phyloP scores from a whole-genome alignment of 1,139 yeast species.

The Meyerozyma guilliermondii region DNA sequence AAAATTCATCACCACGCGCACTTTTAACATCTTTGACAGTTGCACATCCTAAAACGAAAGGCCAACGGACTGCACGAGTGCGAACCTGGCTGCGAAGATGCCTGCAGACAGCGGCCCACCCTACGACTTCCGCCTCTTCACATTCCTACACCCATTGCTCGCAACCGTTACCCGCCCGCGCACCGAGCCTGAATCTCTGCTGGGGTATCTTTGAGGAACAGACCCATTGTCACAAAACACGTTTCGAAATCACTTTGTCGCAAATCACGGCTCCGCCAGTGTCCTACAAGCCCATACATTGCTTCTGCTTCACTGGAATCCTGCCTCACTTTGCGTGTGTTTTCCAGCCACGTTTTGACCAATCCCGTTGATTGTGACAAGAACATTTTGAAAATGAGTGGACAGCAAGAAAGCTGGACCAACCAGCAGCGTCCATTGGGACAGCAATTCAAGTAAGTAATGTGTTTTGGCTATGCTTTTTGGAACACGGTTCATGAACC shows the following conservation, averaged over 20 bases:
- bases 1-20: too few relatives aligned
- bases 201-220: background rate
- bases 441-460: constrained; percentile 44
- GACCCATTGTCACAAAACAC: background rate
- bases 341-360: background rate
- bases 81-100: too few relatives aligned
- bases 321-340: background rate
- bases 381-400: constrained; percentile 23
- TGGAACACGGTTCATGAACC: background rate
- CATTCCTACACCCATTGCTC: background rate
- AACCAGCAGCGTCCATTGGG: constrained; percentile 42
- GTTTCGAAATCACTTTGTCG: background rate
- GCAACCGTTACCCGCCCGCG: constrained; percentile 1
- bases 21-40: too few relatives aligned
- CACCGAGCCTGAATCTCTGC: background rate
- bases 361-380: background rate
- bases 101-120: too few relatives aligned
- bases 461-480: background rate
- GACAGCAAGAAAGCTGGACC: constrained; percentile 43
- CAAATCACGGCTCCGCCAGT: background rate
- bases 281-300: background rate
- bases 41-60: too few relatives aligned
- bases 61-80: too few relatives aligned
- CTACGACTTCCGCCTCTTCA: too few relatives aligned
- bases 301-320: background rate